phyloP scores from a whole-genome alignment of 2,329 filamentous ascomycete species.

The Curvularia verruculosa region DNA sequence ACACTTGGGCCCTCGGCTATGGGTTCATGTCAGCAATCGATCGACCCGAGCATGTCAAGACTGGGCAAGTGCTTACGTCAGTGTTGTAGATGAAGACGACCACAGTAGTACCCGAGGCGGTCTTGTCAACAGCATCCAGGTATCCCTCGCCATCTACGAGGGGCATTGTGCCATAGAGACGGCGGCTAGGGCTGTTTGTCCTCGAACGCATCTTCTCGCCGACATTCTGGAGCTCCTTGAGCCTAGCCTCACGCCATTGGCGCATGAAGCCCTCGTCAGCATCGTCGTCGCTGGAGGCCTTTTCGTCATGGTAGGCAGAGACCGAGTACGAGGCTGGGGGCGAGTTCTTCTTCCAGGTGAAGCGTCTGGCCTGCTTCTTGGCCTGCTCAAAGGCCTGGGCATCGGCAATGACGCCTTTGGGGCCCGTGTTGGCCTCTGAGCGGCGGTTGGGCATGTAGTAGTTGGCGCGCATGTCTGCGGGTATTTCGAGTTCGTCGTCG shows the following conservation, averaged over 20 bases:
- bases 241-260: constrained; percentile 81
- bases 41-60: neutral
- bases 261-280: constrained; percentile 83
- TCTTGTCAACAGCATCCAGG: constrained; percentile 94
- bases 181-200: constrained; percentile 75
- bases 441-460: constrained; percentile 66
- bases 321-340: constrained; percentile 29
- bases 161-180: constrained; percentile 79
- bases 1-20: constrained; percentile 62
- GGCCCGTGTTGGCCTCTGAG: constrained; percentile 74
- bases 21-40: neutral
- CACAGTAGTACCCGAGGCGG: constrained; percentile 78
- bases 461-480: constrained; percentile 62
- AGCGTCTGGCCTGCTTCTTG: constrained; percentile 45
- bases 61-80: neutral
- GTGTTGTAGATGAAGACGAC: constrained; percentile 79
- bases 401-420: constrained; percentile 87
- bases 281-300: constrained; percentile 56
- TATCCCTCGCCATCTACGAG: constrained; percentile 89
- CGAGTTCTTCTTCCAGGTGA: constrained; percentile 42
- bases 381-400: constrained; percentile 77
- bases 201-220: constrained; percentile 63
- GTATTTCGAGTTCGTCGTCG: constrained; percentile 53
- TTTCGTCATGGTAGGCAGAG: constrained; percentile 58
- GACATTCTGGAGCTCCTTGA: constrained; percentile 74